phyloP scores from a whole-genome alignment of 768 basidiomycete genomes.

The Lactifluus pinguis region DNA sequence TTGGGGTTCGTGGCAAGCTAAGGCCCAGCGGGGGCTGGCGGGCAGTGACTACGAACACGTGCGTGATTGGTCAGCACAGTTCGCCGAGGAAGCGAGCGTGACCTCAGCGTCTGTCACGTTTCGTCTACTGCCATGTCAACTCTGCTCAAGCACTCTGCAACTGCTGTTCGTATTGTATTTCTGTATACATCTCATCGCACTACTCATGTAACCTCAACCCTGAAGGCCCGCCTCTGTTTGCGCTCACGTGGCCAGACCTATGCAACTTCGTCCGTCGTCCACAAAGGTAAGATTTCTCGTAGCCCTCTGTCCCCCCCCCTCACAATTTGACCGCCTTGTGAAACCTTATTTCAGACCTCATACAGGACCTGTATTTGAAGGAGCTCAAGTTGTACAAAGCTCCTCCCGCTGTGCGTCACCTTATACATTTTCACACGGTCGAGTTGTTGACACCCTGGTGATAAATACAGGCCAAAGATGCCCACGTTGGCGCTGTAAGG shows the following conservation, averaged over 20 bases:
- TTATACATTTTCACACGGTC: neutral
- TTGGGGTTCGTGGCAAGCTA: constrained; percentile 9
- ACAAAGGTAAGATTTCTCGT: constrained; percentile 47
- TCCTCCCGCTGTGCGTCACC: constrained; percentile 49
- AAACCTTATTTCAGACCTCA: constrained; percentile 50
- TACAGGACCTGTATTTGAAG: constrained; percentile 86
- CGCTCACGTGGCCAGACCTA: constrained; percentile 41
- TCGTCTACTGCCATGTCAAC: constrained; percentile 40
- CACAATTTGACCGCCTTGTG: neutral
- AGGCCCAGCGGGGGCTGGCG: neutral
- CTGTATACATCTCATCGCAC: constrained; percentile 1
- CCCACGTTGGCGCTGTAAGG: constrained; percentile 84
- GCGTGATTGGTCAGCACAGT: neutral
- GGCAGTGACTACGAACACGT: neutral
- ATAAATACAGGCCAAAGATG: constrained; percentile 66
- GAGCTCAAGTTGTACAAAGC: constrained; percentile 90
- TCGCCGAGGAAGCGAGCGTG: neutral
- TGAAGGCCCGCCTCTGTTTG: constrained; percentile 45
- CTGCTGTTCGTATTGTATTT: constrained; percentile 25
- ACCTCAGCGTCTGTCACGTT: neutral
- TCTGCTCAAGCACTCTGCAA: constrained; percentile 51
- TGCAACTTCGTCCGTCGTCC: constrained; percentile 48
- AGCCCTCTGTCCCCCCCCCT: constrained; percentile 5
- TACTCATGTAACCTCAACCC: neutral
- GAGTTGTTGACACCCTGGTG: neutral